These are phyloP conservation scores for Aspergillus sp. DNA, from an alignment of 2,329 filamentous ascomycete species.

Conservation along the genomic window DNA sequence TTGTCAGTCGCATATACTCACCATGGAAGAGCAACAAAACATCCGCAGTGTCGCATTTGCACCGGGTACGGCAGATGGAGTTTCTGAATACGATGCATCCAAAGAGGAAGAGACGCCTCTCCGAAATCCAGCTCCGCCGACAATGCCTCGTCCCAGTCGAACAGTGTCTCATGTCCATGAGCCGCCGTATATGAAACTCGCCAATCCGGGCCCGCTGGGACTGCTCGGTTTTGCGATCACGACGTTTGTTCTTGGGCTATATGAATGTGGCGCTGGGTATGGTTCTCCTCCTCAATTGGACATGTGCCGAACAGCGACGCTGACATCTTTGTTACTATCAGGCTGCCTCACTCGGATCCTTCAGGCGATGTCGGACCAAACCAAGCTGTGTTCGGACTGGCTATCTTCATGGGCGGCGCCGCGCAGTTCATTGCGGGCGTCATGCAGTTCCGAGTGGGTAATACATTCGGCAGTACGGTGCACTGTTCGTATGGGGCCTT, in stretches of 20 bases:
- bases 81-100: background rate
- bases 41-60: background rate
- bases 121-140: background rate
- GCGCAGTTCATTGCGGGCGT: slow-evolving; percentile 25
- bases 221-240: slow-evolving; percentile 64
- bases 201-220: slow-evolving; percentile 60
- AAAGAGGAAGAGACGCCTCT: background rate
- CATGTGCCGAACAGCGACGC: background rate
- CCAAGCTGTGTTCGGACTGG: slow-evolving; percentile 24
- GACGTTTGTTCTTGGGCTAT: slow-evolving; percentile 58
- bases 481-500: slow-evolving; percentile 62
- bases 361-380: slow-evolving; percentile 19
- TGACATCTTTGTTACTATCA: background rate
- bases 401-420: slow-evolving; percentile 27
- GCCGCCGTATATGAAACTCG: slow-evolving; percentile 43
- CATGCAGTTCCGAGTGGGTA: slow-evolving; percentile 53
- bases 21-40: background rate
- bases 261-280: slow-evolving; percentile 49
- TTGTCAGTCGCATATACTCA: background rate
- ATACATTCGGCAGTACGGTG: slow-evolving; percentile 62
- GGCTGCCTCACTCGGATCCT: slow-evolving; percentile 23
- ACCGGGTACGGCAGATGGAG: background rate
- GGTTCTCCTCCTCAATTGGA: slow-evolving; percentile 14
- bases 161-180: slow-evolving; percentile 14
- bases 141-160: background rate